Evolutionary conservation across 2,329 filamentous ascomycete genomes (phyloP).

Genomic region (Exophiala sp.): DNA sequence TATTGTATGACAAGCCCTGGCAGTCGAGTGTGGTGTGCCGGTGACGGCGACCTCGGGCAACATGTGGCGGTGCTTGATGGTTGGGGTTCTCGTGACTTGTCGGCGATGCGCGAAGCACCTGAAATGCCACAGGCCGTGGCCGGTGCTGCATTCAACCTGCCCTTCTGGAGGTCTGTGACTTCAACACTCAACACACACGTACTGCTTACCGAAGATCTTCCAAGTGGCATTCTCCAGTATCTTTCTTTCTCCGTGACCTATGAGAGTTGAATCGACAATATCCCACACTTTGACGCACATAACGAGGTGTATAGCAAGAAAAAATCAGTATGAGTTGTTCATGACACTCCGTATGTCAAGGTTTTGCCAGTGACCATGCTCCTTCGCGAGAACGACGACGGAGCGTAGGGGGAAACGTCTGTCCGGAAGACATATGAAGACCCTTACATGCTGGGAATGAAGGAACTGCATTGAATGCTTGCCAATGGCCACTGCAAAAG

Average conservation of each 20-base stretch:
- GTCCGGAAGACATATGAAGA: conserved; percentile 46
- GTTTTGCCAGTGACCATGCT: conserved; percentile 50
- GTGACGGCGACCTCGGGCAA: conserved; percentile 29
- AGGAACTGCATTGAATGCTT: conserved; percentile 37
- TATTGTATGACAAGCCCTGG: conserved; percentile 32
- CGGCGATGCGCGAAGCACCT: conserved; percentile 49
- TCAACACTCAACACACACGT: too few species aligned
- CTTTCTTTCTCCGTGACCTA: conserved; percentile 49
- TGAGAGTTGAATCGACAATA: conserved; percentile 50
- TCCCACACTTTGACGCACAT: conserved; percentile 71
- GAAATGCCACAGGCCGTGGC: conserved; percentile 44
- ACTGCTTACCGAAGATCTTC: too few species aligned
- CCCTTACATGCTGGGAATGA: conserved; percentile 42
- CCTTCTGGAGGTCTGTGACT: conserved; percentile 31
- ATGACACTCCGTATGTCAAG: conserved; percentile 56
- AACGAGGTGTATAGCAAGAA: conserved; percentile 58
- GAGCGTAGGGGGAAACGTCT: conserved; percentile 37
- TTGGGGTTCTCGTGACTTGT: conserved; percentile 50
- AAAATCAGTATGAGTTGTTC: conserved; percentile 51
- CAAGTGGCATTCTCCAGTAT: conserved; percentile 36
- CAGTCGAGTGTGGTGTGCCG: conserved; percentile 32
- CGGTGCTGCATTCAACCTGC: conserved; percentile 37
- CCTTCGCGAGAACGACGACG: conserved; percentile 42
- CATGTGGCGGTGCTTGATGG: conserved; percentile 39
- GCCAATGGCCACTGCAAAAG: conserved; percentile 36